Evolutionary conservation across 2,329 filamentous ascomycete genomes (phyloP), one percentile per base, ranked within the genome.

Genomic region (Exophiala sp.): DNA sequence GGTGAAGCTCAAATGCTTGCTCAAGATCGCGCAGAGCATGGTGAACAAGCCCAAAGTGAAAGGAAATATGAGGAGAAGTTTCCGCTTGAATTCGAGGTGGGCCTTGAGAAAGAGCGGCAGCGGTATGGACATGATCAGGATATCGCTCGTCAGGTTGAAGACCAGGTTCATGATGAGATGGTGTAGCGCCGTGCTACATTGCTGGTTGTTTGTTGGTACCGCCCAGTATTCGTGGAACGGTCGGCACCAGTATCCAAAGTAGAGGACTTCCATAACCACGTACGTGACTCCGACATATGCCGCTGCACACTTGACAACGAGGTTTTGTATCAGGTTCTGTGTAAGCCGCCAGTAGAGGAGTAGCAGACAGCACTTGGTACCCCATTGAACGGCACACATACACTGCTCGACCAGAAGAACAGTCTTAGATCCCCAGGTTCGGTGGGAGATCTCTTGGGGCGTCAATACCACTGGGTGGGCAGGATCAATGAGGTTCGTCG

Each of bases 1-100:
- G 13, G 66, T 73, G 52, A 83, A 81, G 38, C 77, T 79, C 65
- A 80, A 81, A 60, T 79, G 78, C 52, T 81, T 80, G 66, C 81
- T 82, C 13, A 83, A 66, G 4, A 77, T 71, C 9, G 79, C 77
- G 14, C 76, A 75, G 11, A 82, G 65, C 43, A 83, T 78, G 58
- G 75, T 66, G 52, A 79, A 76, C 2, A 75, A 60, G 1, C 80
- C 80, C 1, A 83, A 68, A 2, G 73, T 68, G 62, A 83, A 82
- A 23, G 83, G 72, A 23, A 66, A 69, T 39, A 76, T 70, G 0
- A 83, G 66, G 0, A 78, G 70, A 0, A 75, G 43, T 60, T 82
- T 83, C 48, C 77, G 68, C 48, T 65, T 66, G 3, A 62, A 49
- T 3, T 68, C 68, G 1, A 75, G 57, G 2, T 62, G 65, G 1